Evolutionary conservation across 129 eudicot genomes (phyloP).

Genomic region (Chrysanthemum makinoi): DNA sequence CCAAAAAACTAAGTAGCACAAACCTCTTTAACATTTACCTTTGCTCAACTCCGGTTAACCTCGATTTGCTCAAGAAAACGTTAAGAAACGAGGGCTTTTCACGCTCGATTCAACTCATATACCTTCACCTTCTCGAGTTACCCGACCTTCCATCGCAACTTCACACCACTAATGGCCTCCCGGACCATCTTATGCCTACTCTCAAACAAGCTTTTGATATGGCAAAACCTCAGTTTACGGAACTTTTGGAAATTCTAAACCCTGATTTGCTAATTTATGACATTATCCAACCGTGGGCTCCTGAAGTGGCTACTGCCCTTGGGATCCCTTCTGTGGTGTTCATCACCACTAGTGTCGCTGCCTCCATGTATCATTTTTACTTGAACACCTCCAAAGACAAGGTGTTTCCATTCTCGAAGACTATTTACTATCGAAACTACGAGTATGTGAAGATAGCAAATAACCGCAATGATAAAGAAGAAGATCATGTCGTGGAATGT

Average conservation of each 20-base stretch:
- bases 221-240: conserved; percentile 4
- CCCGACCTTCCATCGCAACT: conserved; percentile 13
- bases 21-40: conserved; percentile 12
- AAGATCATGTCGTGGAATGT: conserved; percentile 2
- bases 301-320: background rate
- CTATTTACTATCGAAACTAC: background rate
- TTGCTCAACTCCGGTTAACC: conserved; percentile 21
- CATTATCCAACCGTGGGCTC: conserved; percentile 19
- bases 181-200: conserved; percentile 15
- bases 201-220: conserved; percentile 23
- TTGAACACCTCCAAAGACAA: background rate
- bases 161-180: conserved; percentile 28
- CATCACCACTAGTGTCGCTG: conserved; percentile 1
- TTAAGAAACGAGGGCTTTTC: background rate
- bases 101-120: background rate
- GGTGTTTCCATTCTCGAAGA: background rate
- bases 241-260: conserved; percentile 11
- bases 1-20: conserved; percentile 16
- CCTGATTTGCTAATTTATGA: conserved; percentile 26
- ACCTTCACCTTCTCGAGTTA: conserved; percentile 12
- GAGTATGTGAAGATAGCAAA: background rate
- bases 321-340: conserved; percentile 7
- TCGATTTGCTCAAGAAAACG: background rate
- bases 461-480: background rate
- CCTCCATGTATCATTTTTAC: conserved; percentile 2